Percentiles rank a stretch among this genome's conserved stretches.
These are phyloP conservation scores for Turritis glabra DNA, from an alignment of 345 rosid genomes.

Conservation along the genomic window DNA sequence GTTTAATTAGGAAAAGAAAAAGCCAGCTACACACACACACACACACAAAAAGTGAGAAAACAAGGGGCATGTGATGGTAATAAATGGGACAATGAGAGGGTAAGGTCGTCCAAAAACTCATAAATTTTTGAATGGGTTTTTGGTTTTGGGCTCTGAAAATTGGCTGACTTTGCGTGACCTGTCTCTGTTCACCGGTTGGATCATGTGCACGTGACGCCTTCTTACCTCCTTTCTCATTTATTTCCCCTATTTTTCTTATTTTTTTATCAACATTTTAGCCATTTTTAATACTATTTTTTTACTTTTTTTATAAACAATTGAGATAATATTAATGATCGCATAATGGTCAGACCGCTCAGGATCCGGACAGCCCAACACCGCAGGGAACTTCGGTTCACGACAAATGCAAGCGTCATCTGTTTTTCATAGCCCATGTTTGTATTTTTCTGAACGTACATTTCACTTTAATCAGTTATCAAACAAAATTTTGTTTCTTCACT, in stretches of 20 bases:
- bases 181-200: constrained; percentile 38
- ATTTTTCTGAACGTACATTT: constrained; percentile 7
- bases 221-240: constrained; percentile 24
- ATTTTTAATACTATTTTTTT: background rate
- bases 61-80: constrained; percentile 31
- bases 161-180: constrained; percentile 41
- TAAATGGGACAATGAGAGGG: constrained; percentile 31
- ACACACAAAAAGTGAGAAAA: background rate
- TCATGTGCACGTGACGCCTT: constrained; percentile 44
- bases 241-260: background rate
- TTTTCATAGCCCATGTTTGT: constrained; percentile 13
- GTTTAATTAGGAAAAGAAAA: background rate
- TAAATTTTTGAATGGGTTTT: constrained; percentile 18
- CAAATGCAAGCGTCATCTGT: constrained; percentile 31
- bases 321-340: constrained; percentile 9
- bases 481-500: background rate
- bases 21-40: background rate
- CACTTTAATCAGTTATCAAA: background rate
- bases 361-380: constrained; percentile 42
- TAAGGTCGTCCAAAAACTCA: constrained; percentile 27
- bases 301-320: background rate
- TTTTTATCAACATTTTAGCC: background rate
- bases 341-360: constrained; percentile 33
- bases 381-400: constrained; percentile 37
- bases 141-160: constrained; percentile 32